A percentile compares a stretch with the other conserved stretches of the same genome.
Evolutionary conservation across 78 protist species (phyloP).

Genomic region (Dictyostelium brefeldianum): DNA sequence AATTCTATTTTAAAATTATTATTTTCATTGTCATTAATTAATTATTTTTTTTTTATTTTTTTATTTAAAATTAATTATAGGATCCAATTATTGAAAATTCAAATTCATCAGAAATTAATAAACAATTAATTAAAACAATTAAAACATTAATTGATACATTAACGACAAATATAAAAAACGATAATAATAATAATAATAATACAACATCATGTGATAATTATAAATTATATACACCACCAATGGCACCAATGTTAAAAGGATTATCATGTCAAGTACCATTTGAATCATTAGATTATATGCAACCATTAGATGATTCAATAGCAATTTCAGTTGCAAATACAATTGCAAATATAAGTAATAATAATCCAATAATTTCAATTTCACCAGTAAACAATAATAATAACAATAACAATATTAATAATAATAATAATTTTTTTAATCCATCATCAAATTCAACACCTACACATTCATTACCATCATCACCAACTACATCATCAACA

Average conservation of each 20-base stretch:
- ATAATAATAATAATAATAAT: slow-evolving; percentile 1
- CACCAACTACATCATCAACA: slow-evolving; percentile 13
- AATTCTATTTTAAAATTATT: background rate
- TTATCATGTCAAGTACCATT: background rate
- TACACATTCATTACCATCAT: slow-evolving; percentile 6
- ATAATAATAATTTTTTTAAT: background rate
- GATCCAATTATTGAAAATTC: background rate
- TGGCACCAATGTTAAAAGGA: background rate
- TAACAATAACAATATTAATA: slow-evolving; percentile 4
- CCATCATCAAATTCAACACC: slow-evolving; percentile 10
- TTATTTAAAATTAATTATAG: background rate
- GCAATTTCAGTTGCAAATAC: background rate
- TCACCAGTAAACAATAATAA: background rate
- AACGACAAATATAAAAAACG: background rate
- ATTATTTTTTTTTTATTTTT: background rate
- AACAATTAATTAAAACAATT: background rate
- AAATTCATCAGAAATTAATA: background rate
- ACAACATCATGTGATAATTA: slow-evolving; percentile 23
- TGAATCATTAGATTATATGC: background rate
- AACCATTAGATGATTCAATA: background rate
- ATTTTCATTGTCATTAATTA: background rate
- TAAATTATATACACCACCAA: background rate
- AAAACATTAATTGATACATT: background rate
- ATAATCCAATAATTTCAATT: background rate
- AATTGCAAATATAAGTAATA: background rate